These are phyloP conservation scores for Blakeslea trispora DNA, from an alignment of 371 early-diverging fungal species.

Conservation along the genomic window DNA sequence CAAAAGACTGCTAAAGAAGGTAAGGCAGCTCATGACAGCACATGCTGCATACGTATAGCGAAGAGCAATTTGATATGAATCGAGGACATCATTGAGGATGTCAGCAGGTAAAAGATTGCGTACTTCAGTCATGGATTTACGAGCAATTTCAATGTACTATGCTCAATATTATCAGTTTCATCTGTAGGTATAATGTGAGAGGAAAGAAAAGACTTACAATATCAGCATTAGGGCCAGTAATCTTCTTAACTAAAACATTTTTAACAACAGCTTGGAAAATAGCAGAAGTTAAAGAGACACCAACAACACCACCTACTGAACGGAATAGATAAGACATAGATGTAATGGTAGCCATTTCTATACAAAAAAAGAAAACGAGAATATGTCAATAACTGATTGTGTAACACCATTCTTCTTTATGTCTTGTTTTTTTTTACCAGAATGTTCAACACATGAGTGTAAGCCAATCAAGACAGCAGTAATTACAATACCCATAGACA, in stretches of 20 bases:
- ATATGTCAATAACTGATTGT: no score
- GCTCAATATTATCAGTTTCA: neutral
- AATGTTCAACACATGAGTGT: slow-evolving; percentile 36
- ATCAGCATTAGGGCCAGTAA: slow-evolving; percentile 47
- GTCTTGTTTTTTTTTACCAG: slow-evolving; percentile 20
- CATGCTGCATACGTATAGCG: slow-evolving; percentile 37
- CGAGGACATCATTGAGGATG: slow-evolving; percentile 37
- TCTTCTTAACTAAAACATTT: slow-evolving; percentile 21
- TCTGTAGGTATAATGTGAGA: neutral
- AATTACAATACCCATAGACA: slow-evolving; percentile 37
- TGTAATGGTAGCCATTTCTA: slow-evolving; percentile 49
- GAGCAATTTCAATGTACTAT: slow-evolving; percentile 48
- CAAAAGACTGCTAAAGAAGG: slow-evolving; percentile 48
- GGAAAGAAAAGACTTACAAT: slow-evolving; percentile 20
- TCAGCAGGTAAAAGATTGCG: slow-evolving; percentile 40
- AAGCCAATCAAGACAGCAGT: slow-evolving; percentile 42
- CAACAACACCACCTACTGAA: slow-evolving; percentile 47
- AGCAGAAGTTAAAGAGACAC: slow-evolving; percentile 42
- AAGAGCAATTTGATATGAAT: slow-evolving; percentile 41
- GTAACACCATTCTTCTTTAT: slow-evolving; percentile 2
- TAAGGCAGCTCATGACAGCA: slow-evolving; percentile 30
- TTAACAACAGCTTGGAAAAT: slow-evolving; percentile 48
- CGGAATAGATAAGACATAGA: slow-evolving; percentile 55
- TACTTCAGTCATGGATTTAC: slow-evolving; percentile 49
- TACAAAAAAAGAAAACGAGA: no score